Evolutionary conservation across 1,139 yeast genomes (phyloP).

Genomic region (Suhomyces maxii): DNA sequence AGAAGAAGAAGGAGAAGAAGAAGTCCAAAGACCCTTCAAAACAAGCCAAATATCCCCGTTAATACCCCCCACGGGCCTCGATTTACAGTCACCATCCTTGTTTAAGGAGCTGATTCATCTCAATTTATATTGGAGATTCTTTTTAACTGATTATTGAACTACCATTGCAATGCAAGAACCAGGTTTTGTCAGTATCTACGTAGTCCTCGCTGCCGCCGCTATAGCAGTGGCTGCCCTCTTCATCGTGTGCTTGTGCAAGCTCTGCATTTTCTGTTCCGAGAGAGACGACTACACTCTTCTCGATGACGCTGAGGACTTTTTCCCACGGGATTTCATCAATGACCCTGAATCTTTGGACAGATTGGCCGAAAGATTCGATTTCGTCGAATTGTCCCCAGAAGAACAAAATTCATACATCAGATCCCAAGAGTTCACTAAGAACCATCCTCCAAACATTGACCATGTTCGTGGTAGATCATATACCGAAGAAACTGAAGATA

Average conservation of each 20-base stretch:
- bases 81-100: no score
- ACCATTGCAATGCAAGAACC: background rate
- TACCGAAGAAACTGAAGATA: constrained; percentile 27
- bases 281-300: constrained; percentile 14
- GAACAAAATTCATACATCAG: constrained; percentile 39
- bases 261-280: constrained; percentile 4
- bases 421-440: constrained; percentile 36
- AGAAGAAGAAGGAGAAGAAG: no score
- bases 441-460: constrained; percentile 34
- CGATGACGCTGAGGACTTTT: constrained; percentile 12
- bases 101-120: no score
- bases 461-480: constrained; percentile 37
- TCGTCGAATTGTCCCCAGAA: constrained; percentile 41
- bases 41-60: no score
- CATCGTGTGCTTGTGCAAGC: constrained; percentile 3
- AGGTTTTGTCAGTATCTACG: background rate
- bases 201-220: background rate
- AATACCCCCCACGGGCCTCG: no score
- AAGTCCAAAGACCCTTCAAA: no score
- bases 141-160: background rate
- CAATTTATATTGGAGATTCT: no score
- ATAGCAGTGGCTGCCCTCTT: constrained; percentile 5
- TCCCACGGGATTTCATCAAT: constrained; percentile 43
- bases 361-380: constrained; percentile 41
- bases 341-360: constrained; percentile 42